Evolutionary conservation across 495 filamentous ascomycete genomes (phyloP), one percentile per base, ranked within the genome.

Genomic region (Sporormia fimetaria): DNA sequence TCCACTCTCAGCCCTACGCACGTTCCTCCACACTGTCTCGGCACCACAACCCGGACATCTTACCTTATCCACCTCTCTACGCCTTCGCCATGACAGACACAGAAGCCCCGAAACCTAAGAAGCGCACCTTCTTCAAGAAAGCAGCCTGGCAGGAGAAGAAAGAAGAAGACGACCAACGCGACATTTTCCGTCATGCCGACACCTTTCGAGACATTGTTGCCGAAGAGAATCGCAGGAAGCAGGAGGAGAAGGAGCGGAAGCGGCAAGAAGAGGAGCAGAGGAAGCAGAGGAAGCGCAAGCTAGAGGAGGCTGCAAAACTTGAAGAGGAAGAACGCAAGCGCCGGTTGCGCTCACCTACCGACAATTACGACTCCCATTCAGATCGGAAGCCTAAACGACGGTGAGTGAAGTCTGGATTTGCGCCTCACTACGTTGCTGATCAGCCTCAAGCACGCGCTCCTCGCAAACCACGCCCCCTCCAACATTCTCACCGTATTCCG

Each of bases 101-200:
- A 17, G 17, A 12, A 14, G 16, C 39, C n/a, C 33, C 20, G 14
- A 37, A 37, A 2, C 39, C 48, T 15, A 53, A 47, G 18, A 56
- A 53, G 22, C 44, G 49, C 10, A 26, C 34, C n/a, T 40, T 49
- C 32, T 52, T 53, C 41, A 49, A 50, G 42, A 56, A 50, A 28
- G 38, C 49, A 10, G 40, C 40, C 12, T 47, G 46, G 47, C 40
- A 47, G 12, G 35, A 24, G 30, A 42, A 52, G 36, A 22, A 23
- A 6, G 44, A 49, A 22, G 33, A 26, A 2, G 40, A 41, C 4
- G 23, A 44, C 17, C 25, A 27, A 22, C 14, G 36, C 29, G 42
- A 56, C 34, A 38, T 53, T 4, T 56, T 56, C 28, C 45, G 45
- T 25, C 53, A 47, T 20, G 41, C 49, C 6, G 50, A 38, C 15